phyloP scores from a whole-genome alignment of 768 basidiomycete species.

The Russula sp. region DNA sequence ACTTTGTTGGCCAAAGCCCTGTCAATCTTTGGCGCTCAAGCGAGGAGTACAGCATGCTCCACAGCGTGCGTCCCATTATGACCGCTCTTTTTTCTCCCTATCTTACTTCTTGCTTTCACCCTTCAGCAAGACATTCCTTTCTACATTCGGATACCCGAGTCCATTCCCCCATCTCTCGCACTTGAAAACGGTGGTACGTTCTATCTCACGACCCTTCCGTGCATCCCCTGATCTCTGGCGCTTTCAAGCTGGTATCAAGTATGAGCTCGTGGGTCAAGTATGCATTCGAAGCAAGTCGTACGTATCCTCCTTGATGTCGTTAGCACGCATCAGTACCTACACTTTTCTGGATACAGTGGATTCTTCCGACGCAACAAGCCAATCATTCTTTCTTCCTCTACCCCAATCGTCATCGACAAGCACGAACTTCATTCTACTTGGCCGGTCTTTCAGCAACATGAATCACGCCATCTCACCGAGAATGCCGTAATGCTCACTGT shows the following conservation, averaged over 20 bases:
- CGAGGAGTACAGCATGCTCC: constrained; percentile 67
- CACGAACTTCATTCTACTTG: constrained; percentile 92
- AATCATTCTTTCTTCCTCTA: constrained; percentile 59
- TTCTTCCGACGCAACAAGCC: constrained; percentile 81
- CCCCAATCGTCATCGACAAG: constrained; percentile 82
- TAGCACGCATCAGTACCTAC: neutral
- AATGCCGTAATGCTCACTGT: constrained; percentile 75
- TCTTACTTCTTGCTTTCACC: constrained; percentile 1
- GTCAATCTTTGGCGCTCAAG: constrained; percentile 78
- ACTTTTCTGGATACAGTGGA: constrained; percentile 46
- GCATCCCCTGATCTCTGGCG: neutral
- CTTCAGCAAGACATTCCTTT: constrained; percentile 83
- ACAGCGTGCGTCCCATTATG: constrained; percentile 50
- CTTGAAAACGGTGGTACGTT: constrained; percentile 68
- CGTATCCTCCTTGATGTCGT: constrained; percentile 30
- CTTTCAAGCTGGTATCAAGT: constrained; percentile 70
- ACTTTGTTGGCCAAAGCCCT: constrained; percentile 79
- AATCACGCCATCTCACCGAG: constrained; percentile 60
- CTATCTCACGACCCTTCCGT: neutral
- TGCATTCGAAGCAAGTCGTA: constrained; percentile 86
- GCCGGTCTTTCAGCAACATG: constrained; percentile 83
- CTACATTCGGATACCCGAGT: constrained; percentile 87
- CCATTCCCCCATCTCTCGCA: constrained; percentile 81
- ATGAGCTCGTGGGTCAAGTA: constrained; percentile 85
- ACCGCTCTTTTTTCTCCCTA: constrained; percentile 8